Evolutionary conservation across 768 basidiomycete species (phyloP), one percentile per base, ranked within the genome.

Genomic region (Rhizopogon roseolus): DNA sequence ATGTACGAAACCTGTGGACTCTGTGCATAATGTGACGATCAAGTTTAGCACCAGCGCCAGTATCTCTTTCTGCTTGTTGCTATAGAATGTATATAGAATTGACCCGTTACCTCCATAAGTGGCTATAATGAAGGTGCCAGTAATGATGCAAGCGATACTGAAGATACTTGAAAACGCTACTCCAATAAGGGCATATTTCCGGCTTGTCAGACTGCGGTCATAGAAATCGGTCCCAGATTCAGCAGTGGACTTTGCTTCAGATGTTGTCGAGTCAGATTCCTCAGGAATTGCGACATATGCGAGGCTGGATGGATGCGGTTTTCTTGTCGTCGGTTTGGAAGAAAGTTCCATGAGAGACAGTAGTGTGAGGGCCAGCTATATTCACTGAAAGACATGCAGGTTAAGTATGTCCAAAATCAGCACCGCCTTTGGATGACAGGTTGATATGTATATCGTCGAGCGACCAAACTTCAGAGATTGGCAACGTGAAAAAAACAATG

Each of bases 1-100:
- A 16, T 69, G 67, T 8, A 58, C 63, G 16, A 62, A 62, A 4
- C 67, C 68, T 5, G 59, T 68, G 2, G 68, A 58, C 34, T 69
- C 67, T 10, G 66, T 67, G 28, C 67, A 69, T 4, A 53, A 41
- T 0, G 64, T 54, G 36, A 67, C 63, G 52, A 68, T 53, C 16
- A 66, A 39, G n/a, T 64, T 69, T 49, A 68, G 62, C 1, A 22
- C 64, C 6, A 69, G 58, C 36, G 22, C 42, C 28, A 69, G 41
- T 2, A 60, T 37, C 44, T 69, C 68, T 6, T 52, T 54, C 11
- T 14, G 6, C 39, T 63, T 50, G 37, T 14, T 16, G 6, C 16
- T 38, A 6, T 16, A 5, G 5, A 16, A 6, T 5, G 14, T 6
- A 38, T 28, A 39, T 1, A 36, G 32, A 40, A 41, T 25, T 7